phyloP scores from a whole-genome alignment of 1,139 yeast genomes.

The Sugiyamaella xylanicola region DNA sequence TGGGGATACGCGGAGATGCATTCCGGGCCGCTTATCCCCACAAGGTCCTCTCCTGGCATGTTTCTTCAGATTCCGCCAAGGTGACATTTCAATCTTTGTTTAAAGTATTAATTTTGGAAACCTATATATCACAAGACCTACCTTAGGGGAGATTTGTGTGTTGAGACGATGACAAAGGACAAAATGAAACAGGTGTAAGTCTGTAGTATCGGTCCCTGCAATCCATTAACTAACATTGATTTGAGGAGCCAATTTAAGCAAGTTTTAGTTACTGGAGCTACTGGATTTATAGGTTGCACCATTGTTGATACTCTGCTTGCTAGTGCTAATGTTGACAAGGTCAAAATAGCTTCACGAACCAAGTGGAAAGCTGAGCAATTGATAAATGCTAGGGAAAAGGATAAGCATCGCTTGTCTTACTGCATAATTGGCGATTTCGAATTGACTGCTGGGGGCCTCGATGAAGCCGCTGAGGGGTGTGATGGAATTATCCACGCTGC shows the following conservation, averaged over 20 bases:
- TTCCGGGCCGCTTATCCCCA: slow-evolving; percentile 16
- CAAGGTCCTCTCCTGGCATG: not conserved
- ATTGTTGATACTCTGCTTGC: slow-evolving; percentile 39
- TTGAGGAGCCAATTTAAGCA: not conserved
- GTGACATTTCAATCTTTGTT: not conserved
- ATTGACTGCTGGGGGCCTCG: slow-evolving; percentile 12
- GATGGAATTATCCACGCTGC: slow-evolving; percentile 45
- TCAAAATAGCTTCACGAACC: slow-evolving; percentile 20
- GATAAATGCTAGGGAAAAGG: not conserved
- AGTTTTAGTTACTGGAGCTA: slow-evolving; percentile 54
- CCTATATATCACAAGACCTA: slow-evolving; percentile 1
- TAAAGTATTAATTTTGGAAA: not conserved
- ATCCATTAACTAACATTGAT: not conserved
- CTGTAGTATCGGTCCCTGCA: too few relatives aligned
- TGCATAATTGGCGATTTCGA: slow-evolving; percentile 19
- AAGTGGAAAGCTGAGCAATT: slow-evolving; percentile 7
- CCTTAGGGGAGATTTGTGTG: not conserved
- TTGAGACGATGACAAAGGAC: not conserved
- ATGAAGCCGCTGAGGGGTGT: slow-evolving; percentile 20
- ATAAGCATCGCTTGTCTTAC: slow-evolving; percentile 6
- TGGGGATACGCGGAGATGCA: slow-evolving; percentile 11
- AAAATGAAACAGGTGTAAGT: slow-evolving; percentile 9
- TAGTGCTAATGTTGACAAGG: slow-evolving; percentile 10
- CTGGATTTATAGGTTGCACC: slow-evolving; percentile 55
- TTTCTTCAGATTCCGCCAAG: not conserved